Base-by-base conservation (phyloP, 495 filamentous ascomycete genomes). In the Stereocaulon alpinum region DNA sequence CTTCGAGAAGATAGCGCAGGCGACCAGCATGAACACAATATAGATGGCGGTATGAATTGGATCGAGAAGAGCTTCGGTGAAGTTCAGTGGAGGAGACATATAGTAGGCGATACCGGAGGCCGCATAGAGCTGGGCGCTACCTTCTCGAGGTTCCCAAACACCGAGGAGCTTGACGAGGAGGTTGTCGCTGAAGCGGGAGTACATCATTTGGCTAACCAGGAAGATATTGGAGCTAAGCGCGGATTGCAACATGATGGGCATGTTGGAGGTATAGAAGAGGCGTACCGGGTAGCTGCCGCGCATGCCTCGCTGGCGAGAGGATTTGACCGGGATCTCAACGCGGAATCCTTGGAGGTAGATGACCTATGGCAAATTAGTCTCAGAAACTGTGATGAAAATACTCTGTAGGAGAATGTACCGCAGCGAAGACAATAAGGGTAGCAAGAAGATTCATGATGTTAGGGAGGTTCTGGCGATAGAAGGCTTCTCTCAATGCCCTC, bases 311-410 rank as follows among this genome's bases (percentile, higher is more conserved):
- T 97, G 94, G 77, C 92, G 91, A 61, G 91, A 92, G 43, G 91
- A 96, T 83, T 99, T 99, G 82, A 99, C 94, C 62, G 94, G 94
- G 72, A 99, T 97, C 75, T 99, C 94, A 69, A 99, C 94, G 64
- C 94, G 91, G 88, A 99, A 97, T 60, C 94, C 94, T 75, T 99
- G 94, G 59, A 99, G 90, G 77, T 99, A 99, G 80, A 99, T 97
- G 68, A 50, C 47, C 47, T 50, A 17, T 50, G 15, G 27, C 24
- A 27, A 30, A 44, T 37, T 37, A 37, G 34, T 37, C 34, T 37
- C 34, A 9, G 12, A 11, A 12, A 37, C 7, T 10, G 34, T 37
- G 34, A 37, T 37, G 12, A 37, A 7, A 12, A 37, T 10, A 7
- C 6, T 1, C 7, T 37, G 12, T 37, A 12, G 34, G 34, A 32